These are phyloP conservation scores for Trichoderma sp. DNA, from an alignment of 2,329 filamentous ascomycete genomes.

Conservation along the genomic window DNA sequence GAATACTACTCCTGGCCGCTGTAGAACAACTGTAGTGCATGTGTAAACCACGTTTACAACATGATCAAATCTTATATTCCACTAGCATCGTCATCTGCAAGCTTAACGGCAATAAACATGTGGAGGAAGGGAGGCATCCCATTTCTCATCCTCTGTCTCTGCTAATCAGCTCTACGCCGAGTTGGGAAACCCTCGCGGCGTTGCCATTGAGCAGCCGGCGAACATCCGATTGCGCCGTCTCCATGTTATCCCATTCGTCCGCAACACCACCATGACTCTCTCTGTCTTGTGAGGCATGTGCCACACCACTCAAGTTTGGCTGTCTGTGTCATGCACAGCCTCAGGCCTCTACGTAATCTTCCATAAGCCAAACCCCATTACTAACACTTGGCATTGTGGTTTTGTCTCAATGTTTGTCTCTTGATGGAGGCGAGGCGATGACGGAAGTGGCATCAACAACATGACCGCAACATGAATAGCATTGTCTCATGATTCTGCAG, in stretches of 20 bases:
- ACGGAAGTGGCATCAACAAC: not conserved
- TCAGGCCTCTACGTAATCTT: conserved; percentile 25
- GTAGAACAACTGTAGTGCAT: too few relatives aligned
- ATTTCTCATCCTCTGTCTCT: not conserved
- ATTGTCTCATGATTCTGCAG: not conserved
- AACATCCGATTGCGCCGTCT: not conserved
- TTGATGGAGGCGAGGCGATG: not conserved
- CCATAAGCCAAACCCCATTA: not conserved
- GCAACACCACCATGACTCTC: not conserved
- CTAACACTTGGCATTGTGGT: not conserved
- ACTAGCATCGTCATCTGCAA: not conserved
- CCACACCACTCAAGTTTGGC: not conserved
- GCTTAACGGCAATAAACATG: conserved; percentile 9
- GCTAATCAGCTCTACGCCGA: not conserved
- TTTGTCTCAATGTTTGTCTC: not conserved
- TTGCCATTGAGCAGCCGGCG: not conserved
- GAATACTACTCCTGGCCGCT: too few relatives aligned
- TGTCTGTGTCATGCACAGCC: conserved; percentile 31
- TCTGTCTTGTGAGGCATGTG: not conserved
- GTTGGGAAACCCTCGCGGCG: not conserved
- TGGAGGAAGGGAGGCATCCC: not conserved
- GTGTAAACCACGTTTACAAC: not conserved
- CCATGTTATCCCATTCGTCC: conserved; percentile 9
- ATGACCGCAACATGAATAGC: not conserved
- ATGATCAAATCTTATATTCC: not conserved